These are phyloP conservation scores for Pseudonitzschia multiseries DNA, from an alignment of 108 stramenopile species.

Conservation along the genomic window DNA sequence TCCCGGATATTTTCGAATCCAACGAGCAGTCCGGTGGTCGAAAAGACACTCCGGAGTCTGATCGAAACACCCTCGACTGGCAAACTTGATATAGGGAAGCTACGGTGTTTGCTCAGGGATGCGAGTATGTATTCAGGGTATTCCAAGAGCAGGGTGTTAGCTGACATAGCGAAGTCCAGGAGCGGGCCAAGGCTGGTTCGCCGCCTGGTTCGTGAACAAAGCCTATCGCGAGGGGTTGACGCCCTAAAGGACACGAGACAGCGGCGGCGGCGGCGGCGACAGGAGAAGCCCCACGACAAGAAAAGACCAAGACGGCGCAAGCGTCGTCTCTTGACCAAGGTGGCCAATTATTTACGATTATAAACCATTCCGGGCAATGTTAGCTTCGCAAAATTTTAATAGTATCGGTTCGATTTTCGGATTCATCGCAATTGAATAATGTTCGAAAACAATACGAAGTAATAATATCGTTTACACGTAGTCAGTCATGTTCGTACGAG, in stretches of 20 bases:
- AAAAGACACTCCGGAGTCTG: slow-evolving; percentile 49
- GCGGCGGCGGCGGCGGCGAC: not conserved
- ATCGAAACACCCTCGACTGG: slow-evolving; percentile 46
- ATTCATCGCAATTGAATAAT: too few species aligned
- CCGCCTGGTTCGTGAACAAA: slow-evolving; percentile 33
- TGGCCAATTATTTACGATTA: slow-evolving; percentile 2
- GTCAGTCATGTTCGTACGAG: too few species aligned
- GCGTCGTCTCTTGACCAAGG: not conserved
- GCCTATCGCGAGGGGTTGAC: not conserved
- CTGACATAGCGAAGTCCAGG: slow-evolving; percentile 53
- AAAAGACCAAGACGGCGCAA: not conserved
- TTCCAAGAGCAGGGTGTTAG: slow-evolving; percentile 46
- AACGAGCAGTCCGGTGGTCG: slow-evolving; percentile 53
- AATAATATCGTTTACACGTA: too few species aligned
- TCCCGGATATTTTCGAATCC: slow-evolving; percentile 60
- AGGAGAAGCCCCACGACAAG: not conserved
- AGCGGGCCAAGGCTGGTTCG: slow-evolving; percentile 46
- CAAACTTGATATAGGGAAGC: slow-evolving; percentile 41
- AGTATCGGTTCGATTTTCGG: too few species aligned
- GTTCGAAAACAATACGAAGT: too few species aligned
- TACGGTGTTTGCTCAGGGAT: slow-evolving; percentile 51
- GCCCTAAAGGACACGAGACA: not conserved
- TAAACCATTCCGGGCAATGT: not conserved
- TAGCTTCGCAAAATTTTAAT: not conserved
- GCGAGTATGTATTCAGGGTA: slow-evolving; percentile 56